Percentiles rank a stretch among this genome's conserved stretches.
These are phyloP conservation scores for Isoetes taiwanensis DNA, from an alignment of 75 land plant species.

Conservation along the genomic window DNA sequence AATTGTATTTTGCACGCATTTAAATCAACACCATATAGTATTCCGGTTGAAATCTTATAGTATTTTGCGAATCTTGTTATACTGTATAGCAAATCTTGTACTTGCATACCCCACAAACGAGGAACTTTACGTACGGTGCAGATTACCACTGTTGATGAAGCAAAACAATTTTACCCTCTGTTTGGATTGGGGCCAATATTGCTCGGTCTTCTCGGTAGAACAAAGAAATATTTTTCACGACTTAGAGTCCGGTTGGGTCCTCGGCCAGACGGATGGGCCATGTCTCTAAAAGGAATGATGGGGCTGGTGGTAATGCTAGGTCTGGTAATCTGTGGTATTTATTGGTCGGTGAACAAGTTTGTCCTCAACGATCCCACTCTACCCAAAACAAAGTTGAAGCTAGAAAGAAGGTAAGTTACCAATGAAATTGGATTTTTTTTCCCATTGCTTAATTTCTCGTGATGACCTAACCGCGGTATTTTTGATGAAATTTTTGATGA, in stretches of 20 bases:
- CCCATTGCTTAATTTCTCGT: no score
- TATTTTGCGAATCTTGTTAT: no score
- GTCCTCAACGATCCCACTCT: conserved; percentile 2
- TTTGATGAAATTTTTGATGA: neutral
- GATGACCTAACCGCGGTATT: no score
- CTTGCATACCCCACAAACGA: no score
- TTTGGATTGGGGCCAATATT: neutral
- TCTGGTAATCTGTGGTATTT: neutral
- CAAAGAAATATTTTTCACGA: neutral
- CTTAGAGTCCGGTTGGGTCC: neutral
- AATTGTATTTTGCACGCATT: no score
- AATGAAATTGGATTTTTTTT: no score
- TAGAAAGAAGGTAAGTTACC: neutral
- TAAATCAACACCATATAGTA: no score
- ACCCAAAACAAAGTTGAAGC: conserved; percentile 1
- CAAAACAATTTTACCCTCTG: conserved; percentile 5
- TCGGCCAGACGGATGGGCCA: neutral
- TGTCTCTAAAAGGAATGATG: conserved; percentile 9
- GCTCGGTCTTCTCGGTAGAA: neutral
- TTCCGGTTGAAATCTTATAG: no score
- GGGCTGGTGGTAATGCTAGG: neutral
- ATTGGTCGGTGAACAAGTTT: neutral
- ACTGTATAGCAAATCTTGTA: no score
- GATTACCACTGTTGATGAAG: conserved; percentile 9
- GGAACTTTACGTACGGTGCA: no score